Evolutionary conservation across 768 basidiomycete species (phyloP).

Genomic region (Mycena polygramma): DNA sequence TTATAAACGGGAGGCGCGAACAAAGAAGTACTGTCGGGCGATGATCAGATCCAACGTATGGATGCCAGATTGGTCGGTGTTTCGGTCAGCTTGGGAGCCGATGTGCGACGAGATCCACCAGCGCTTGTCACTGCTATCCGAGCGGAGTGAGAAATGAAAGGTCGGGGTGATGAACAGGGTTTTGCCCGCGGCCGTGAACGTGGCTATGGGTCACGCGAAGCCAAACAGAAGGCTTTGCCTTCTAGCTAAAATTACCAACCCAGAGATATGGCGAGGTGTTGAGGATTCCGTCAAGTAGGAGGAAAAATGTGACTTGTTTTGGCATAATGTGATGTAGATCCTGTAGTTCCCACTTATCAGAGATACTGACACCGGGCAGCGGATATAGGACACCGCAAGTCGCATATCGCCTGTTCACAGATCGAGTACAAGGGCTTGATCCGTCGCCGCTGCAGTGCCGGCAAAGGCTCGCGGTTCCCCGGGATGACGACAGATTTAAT

Average conservation of each 20-base stretch:
- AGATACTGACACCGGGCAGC: background rate
- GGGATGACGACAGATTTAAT: constrained; percentile 23
- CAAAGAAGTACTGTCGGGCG: background rate
- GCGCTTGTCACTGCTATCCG: constrained; percentile 25
- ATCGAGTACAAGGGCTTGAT: constrained; percentile 16
- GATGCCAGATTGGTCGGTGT: background rate
- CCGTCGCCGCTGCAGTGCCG: constrained; percentile 17
- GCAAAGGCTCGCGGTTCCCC: constrained; percentile 2
- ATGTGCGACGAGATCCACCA: background rate
- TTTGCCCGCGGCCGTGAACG: constrained; percentile 10
- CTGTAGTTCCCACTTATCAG: background rate
- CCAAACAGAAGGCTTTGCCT: background rate
- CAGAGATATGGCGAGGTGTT: constrained; percentile 11
- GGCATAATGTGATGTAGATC: background rate
- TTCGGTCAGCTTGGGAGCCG: background rate
- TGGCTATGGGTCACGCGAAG: constrained; percentile 17
- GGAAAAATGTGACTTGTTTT: constrained; percentile 12
- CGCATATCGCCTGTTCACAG: constrained; percentile 2
- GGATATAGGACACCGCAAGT: constrained; percentile 1
- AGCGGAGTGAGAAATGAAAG: constrained; percentile 10
- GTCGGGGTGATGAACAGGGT: constrained; percentile 6
- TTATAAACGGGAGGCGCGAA: constrained; percentile 1
- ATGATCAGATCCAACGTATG: background rate
- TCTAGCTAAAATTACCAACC: constrained; percentile 5
- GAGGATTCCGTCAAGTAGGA: background rate